A percentile compares a stretch with the other conserved stretches of the same genome.
Evolutionary conservation across 2,329 filamentous ascomycete genomes (phyloP).

Genomic region (Exophiala aquamarina): DNA sequence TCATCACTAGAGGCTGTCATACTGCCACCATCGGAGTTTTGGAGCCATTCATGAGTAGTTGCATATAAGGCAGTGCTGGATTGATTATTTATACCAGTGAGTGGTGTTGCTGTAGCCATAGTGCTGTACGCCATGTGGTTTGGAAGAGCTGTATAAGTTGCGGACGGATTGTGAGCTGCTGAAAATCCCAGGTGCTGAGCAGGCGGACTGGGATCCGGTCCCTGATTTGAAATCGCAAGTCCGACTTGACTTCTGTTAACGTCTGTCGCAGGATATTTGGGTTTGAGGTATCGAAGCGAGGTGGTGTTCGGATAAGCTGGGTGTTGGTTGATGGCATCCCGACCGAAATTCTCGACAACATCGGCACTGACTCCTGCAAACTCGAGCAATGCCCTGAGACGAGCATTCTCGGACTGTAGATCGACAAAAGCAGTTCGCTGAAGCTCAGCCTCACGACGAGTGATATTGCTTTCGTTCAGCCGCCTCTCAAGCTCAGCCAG

Average conservation of each 20-base stretch:
- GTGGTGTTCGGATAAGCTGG: background rate
- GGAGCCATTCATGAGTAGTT: conserved; percentile 8
- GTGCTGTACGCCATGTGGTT: background rate
- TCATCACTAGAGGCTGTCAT: background rate
- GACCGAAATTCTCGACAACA: conserved; percentile 14
- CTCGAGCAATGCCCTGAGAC: conserved; percentile 18
- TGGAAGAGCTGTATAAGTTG: background rate
- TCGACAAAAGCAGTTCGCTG: conserved; percentile 18
- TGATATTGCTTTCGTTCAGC: conserved; percentile 22
- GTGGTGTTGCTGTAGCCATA: background rate
- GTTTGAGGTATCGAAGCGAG: conserved; percentile 10
- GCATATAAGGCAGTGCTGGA: background rate
- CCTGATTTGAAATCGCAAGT: background rate
- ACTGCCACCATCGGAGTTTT: background rate
- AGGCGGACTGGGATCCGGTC: background rate
- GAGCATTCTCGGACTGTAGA: conserved; percentile 22
- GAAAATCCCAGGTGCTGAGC: background rate
- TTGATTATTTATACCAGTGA: background rate
- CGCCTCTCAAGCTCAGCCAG: conserved; percentile 25
- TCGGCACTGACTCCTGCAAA: conserved; percentile 18
- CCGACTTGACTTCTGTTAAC: background rate
- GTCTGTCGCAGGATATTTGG: conserved; percentile 6
- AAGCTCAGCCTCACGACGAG: conserved; percentile 22
- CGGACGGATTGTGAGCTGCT: background rate
- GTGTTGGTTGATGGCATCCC: background rate